These are phyloP conservation scores for Selenicereus undatus DNA, from an alignment of 148 eudicot genomes.

Conservation along the genomic window DNA sequence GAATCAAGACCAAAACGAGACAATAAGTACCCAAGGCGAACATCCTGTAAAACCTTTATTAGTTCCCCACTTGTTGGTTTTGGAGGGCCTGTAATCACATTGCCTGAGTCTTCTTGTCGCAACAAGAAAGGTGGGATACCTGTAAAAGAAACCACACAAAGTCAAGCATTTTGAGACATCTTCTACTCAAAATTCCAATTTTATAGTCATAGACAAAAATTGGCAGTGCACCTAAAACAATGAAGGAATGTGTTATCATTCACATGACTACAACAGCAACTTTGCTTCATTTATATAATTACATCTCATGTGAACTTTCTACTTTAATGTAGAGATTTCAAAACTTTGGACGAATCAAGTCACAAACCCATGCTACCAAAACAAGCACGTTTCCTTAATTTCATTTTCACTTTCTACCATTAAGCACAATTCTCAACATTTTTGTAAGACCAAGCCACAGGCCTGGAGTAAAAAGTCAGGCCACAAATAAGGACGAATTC, in stretches of 20 bases:
- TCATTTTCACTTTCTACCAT: background rate
- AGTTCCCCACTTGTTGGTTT: slow-evolving; percentile 76
- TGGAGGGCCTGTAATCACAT: slow-evolving; percentile 27
- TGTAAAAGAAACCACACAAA: slow-evolving; percentile 21
- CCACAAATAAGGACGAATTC: no score
- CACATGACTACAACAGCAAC: background rate
- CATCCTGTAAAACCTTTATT: slow-evolving; percentile 70
- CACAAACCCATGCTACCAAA: background rate
- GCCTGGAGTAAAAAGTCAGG: background rate
- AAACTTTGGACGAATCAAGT: background rate
- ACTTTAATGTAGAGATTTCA: background rate
- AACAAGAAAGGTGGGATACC: slow-evolving; percentile 59
- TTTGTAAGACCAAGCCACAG: background rate
- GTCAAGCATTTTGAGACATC: background rate
- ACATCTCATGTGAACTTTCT: background rate
- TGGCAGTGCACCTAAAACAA: background rate
- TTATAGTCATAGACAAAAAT: background rate
- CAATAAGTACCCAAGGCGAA: slow-evolving; percentile 69
- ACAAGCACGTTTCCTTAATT: background rate
- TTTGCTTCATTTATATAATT: background rate
- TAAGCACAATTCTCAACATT: background rate
- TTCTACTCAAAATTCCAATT: background rate
- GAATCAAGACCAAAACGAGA: slow-evolving; percentile 75
- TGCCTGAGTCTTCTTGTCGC: slow-evolving; percentile 24
- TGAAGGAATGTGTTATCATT: background rate